Evolutionary conservation across 768 basidiomycete species (phyloP), one percentile per base, ranked within the genome.

Genomic region (Amanita polypyramis): DNA sequence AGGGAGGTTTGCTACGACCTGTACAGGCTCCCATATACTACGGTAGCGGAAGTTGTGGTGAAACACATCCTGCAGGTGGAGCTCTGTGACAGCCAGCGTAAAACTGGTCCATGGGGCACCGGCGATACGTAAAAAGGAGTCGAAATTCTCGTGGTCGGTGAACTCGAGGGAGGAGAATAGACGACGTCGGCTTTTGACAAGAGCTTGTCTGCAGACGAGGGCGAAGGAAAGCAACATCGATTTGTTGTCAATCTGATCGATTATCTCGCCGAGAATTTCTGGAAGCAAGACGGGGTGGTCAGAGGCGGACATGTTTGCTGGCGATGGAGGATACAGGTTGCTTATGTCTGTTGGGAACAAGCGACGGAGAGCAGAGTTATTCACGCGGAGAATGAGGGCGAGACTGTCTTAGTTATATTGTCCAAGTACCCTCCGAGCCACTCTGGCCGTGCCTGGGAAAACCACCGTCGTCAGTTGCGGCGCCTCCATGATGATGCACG

Each of bases 1-100:
- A 14, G 20, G 15, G 21, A 42, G 40, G 21, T 42, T 42, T 14
- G 40, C 21, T 25, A 23, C 40, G 21, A 42, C 11, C 11, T 4
- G 40, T 23, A n/a, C 5, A 25, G 40, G 40, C 3, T 42, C 23
- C 19, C 19, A 3, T 23, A 23, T 25, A 42, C 21, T 23, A 14
- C 40, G 40, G 40, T 42, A 42, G 20, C 19, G 6, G 19, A 25
- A 42, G 2, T 25, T 14, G 21, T 6, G 40, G 11, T 25, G 20
- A n/a, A 42, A 42, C 21, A 42, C 10, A n/a, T 42, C 40, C 23
- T 42, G 40, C 3, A 42, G 40, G 40, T 42, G 40, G 40, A 42
- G 21, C 40, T 42, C 40, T 42, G 7, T n/a, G 20, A 42, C 40
- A 4, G 40, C 40, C 7, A 25, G 15, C 3, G 40, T 42, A 25